A percentile compares a stretch with the other conserved stretches of the same genome.
Conservation (phyloP, 768 basidiomycete genomes). For the Leccinum broughii region DNA sequence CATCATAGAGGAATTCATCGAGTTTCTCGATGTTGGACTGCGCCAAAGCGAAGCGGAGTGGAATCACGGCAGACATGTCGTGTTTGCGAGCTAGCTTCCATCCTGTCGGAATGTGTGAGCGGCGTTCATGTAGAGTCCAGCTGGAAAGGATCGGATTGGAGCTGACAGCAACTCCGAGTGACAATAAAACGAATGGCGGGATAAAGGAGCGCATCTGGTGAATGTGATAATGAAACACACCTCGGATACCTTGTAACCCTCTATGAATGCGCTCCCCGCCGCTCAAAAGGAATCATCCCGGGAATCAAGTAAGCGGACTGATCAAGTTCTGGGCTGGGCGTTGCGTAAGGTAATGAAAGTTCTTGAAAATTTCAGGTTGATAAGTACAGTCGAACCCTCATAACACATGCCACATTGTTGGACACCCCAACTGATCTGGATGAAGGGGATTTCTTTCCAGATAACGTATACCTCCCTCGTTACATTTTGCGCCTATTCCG, state of each 20-base stretch:
- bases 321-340: too few relatives aligned
- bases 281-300: too few relatives aligned
- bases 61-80: slow-evolving; percentile 34
- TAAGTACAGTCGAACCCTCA: too few relatives aligned
- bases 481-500: too few relatives aligned
- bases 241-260: neutral
- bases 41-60: slow-evolving; percentile 45
- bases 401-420: too few relatives aligned
- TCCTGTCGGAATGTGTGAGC: slow-evolving; percentile 39
- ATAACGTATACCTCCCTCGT: too few relatives aligned
- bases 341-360: too few relatives aligned
- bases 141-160: slow-evolving; percentile 10
- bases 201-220: slow-evolving; percentile 19
- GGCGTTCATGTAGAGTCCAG: slow-evolving; percentile 21
- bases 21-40: slow-evolving; percentile 43
- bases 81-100: slow-evolving; percentile 36
- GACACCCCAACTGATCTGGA: too few relatives aligned
- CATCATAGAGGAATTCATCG: slow-evolving; percentile 41
- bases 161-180: slow-evolving; percentile 14
- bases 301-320: too few relatives aligned
- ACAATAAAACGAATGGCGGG: slow-evolving; percentile 23
- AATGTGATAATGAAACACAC: neutral
- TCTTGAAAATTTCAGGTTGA: too few relatives aligned
- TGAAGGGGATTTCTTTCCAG: too few relatives aligned
- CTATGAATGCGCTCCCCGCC: too few relatives aligned